phyloP scores from a whole-genome alignment of 1,284 basidiomycete genomes.

The Apiotrichum sp. region DNA sequence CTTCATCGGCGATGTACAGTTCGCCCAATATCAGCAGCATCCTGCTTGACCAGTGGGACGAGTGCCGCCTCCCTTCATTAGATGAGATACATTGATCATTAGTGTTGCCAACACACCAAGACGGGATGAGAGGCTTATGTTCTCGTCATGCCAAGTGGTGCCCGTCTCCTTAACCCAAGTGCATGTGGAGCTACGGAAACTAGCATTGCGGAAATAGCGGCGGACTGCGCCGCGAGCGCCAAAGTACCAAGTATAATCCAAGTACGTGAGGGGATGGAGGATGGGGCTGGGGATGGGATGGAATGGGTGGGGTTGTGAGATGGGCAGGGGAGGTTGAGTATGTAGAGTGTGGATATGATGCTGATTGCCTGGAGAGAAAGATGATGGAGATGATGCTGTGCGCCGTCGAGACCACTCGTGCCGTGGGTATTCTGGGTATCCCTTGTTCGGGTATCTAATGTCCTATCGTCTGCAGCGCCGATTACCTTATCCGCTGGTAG shows the following conservation, averaged over 20 bases:
- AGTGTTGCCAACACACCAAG: too few relatives aligned
- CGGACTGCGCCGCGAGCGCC: neutral
- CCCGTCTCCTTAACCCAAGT: neutral
- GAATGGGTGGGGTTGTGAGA: neutral
- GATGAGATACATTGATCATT: too few relatives aligned
- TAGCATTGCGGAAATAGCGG: neutral
- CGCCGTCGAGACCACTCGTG: too few relatives aligned
- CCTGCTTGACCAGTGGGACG: too few relatives aligned
- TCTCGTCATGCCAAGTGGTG: too few relatives aligned
- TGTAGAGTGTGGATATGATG: neutral
- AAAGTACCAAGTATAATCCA: neutral
- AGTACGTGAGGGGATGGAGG: neutral
- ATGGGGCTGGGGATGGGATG: neutral
- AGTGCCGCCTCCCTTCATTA: too few relatives aligned
- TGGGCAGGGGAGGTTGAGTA: neutral
- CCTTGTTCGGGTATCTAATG: neutral
- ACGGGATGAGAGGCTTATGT: too few relatives aligned
- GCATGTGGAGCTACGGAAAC: neutral
- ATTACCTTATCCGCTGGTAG: slow-evolving; percentile 53
- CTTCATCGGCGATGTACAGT: too few relatives aligned
- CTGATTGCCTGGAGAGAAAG: neutral
- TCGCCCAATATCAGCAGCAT: too few relatives aligned
- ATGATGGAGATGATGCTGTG: neutral
- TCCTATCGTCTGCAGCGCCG: neutral
- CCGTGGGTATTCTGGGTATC: too few relatives aligned